phyloP scores from a whole-genome alignment of 75 land plant genomes.

The Selaginella tamariscina region DNA sequence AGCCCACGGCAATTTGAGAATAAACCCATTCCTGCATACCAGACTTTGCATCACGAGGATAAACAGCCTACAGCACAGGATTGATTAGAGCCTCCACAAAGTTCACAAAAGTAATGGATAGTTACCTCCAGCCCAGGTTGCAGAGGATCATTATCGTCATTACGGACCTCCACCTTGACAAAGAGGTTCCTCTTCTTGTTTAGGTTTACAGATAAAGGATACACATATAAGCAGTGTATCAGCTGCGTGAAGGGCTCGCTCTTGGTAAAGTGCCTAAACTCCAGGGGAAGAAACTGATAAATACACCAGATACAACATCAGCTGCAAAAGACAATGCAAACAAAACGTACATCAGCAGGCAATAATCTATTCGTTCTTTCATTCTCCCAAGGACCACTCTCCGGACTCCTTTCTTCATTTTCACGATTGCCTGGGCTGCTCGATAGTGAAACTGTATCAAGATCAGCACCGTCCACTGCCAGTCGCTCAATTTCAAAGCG shows the following conservation, averaged over 20 bases:
- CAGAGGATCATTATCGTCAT: slow-evolving; percentile 68
- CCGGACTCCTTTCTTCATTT: not conserved
- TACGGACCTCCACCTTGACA: slow-evolving; percentile 70
- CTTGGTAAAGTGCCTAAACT: slow-evolving; percentile 62
- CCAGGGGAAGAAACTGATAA: slow-evolving; percentile 79
- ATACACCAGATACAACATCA: too few relatives aligned
- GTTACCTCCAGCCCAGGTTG: slow-evolving; percentile 81
- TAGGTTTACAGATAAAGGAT: slow-evolving; percentile 70
- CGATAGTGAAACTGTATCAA: slow-evolving; percentile 35
- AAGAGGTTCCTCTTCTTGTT: slow-evolving; percentile 85
- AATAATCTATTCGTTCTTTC: not conserved
- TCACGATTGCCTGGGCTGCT: not conserved
- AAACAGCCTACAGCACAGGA: slow-evolving; percentile 40
- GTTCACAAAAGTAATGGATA: slow-evolving; percentile 2
- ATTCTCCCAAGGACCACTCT: not conserved
- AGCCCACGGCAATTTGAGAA: slow-evolving; percentile 79
- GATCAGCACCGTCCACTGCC: slow-evolving; percentile 31
- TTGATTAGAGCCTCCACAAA: not conserved
- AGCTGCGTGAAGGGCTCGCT: slow-evolving; percentile 88
- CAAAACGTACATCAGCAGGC: not conserved
- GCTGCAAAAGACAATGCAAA: not conserved
- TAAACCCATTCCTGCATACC: slow-evolving; percentile 62
- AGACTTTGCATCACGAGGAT: slow-evolving; percentile 44
- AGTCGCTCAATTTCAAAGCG: slow-evolving; percentile 83
- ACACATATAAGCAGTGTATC: slow-evolving; percentile 77